A percentile compares a stretch with the other conserved stretches of the same genome.
Evolutionary conservation across 305 asterid species (phyloP).

Genomic region (Fraxinus platypoda): DNA sequence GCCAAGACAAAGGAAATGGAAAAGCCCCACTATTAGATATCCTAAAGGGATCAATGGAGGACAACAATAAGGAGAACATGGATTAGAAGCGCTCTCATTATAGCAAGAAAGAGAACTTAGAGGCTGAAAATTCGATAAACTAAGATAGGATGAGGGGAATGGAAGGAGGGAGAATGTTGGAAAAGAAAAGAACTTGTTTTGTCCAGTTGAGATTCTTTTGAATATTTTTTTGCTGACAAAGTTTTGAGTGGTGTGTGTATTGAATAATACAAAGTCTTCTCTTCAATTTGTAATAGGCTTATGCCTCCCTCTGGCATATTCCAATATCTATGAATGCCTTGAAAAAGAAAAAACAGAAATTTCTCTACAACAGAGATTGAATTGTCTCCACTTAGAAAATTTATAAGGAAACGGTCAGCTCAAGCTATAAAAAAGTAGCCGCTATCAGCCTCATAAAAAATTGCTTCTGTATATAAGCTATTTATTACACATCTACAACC

Average conservation of each 20-base stretch:
- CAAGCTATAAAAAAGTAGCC: neutral
- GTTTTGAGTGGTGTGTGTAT: neutral
- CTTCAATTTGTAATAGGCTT: neutral
- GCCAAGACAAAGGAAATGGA: neutral
- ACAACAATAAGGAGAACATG: neutral
- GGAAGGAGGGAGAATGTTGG: neutral
- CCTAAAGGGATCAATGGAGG: neutral
- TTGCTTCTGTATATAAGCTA: neutral
- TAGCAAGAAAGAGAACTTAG: neutral
- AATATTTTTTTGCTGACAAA: neutral
- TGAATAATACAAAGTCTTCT: neutral
- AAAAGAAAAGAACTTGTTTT: neutral
- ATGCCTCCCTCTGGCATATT: neutral
- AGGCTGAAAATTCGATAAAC: neutral
- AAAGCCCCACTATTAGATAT: neutral
- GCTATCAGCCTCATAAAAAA: neutral
- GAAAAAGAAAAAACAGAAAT: neutral
- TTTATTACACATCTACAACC: slow-evolving; percentile 9
- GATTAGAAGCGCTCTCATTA: neutral
- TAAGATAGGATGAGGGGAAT: neutral
- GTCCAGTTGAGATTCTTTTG: neutral
- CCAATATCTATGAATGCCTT: neutral
- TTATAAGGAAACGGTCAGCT: neutral
- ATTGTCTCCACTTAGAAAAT: neutral
- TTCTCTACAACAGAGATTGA: neutral